These are phyloP conservation scores for Trichoderma sp. DNA, from an alignment of 2,329 filamentous ascomycete species.

Conservation along the genomic window DNA sequence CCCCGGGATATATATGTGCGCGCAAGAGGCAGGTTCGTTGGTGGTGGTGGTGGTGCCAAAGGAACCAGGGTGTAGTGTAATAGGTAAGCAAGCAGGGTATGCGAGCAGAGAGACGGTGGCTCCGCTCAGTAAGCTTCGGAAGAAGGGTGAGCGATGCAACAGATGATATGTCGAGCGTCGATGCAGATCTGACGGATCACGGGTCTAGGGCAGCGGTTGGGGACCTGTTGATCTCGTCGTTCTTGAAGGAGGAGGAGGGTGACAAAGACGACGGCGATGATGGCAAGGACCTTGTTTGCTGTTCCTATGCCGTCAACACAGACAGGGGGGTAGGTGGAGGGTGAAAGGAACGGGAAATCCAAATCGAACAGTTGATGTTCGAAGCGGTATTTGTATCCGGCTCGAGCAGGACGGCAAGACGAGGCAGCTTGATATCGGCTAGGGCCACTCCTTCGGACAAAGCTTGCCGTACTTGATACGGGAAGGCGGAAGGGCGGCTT, in stretches of 20 bases:
- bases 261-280: too few species aligned
- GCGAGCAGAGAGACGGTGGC: slow-evolving; percentile 1
- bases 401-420: background rate
- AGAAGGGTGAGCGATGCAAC: background rate
- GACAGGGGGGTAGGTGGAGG: background rate
- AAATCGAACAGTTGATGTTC: background rate
- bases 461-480: background rate
- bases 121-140: slow-evolving; percentile 15
- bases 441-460: background rate
- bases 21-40: background rate
- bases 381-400: background rate
- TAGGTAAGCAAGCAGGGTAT: slow-evolving; percentile 21
- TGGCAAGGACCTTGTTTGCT: background rate
- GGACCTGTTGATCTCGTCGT: background rate
- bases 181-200: slow-evolving; percentile 6
- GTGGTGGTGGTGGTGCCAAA: background rate
- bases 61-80: slow-evolving; percentile 13
- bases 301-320: background rate
- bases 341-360: background rate
- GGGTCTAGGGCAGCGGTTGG: background rate
- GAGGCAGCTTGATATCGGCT: background rate
- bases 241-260: too few species aligned
- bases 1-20: background rate
- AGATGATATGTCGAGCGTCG: slow-evolving; percentile 3
- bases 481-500: slow-evolving; percentile 13